A percentile compares a stretch with the other conserved stretches of the same genome.
Evolutionary conservation across 2,329 filamentous ascomycete genomes (phyloP).

Genomic region (Neopestalotiopsis sp.): DNA sequence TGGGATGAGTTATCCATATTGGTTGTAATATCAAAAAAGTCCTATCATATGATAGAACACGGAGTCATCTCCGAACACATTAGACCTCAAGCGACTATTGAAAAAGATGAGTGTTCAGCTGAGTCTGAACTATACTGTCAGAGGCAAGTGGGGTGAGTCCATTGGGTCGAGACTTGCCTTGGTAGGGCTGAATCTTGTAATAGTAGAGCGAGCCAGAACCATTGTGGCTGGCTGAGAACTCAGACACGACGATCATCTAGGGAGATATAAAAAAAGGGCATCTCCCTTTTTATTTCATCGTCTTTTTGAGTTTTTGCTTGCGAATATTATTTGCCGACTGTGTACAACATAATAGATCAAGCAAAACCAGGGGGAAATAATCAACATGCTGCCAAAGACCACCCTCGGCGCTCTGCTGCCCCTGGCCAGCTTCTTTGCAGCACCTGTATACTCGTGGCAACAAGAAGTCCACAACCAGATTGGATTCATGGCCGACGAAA

Average conservation of each 20-base stretch:
- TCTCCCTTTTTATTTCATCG: neutral
- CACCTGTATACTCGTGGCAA: neutral
- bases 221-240: slow-evolving; percentile 6
- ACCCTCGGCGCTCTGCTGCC: neutral
- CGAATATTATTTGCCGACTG: neutral
- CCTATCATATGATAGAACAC: neutral
- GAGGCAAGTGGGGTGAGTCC: neutral
- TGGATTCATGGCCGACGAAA: slow-evolving; percentile 10
- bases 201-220: neutral
- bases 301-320: neutral
- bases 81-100: neutral
- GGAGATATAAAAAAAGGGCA: neutral
- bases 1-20: too few species aligned
- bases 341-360: neutral
- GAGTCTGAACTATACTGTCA: neutral
- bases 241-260: neutral
- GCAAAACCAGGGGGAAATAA: neutral
- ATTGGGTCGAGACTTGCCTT: neutral
- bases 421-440: neutral
- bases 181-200: neutral
- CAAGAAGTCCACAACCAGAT: slow-evolving; percentile 9
- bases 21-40: neutral
- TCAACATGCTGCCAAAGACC: neutral
- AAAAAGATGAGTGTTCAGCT: neutral
- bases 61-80: neutral